These are phyloP conservation scores for Gastrolobium villosum DNA, from an alignment of 306 rosid species.

Conservation along the genomic window DNA sequence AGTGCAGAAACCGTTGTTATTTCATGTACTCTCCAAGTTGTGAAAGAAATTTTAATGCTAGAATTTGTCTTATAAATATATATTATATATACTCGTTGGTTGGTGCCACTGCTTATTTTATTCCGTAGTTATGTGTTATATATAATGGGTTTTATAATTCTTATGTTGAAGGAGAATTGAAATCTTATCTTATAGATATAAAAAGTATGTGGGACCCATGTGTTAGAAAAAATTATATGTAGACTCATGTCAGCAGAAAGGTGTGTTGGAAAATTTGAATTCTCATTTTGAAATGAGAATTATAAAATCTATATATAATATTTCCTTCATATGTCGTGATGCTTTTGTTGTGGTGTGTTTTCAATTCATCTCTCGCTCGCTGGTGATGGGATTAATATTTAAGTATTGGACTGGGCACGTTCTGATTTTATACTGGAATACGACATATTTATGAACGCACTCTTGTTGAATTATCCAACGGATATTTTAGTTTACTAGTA, in stretches of 20 bases:
- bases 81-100: background rate
- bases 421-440: slow-evolving; percentile 38
- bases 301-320: background rate
- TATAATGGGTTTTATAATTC: too few species aligned
- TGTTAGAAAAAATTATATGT: too few species aligned
- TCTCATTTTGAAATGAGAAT: too few species aligned
- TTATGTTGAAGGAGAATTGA: too few species aligned
- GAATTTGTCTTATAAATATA: slow-evolving; percentile 23
- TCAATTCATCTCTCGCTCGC: background rate
- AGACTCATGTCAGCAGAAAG: too few species aligned
- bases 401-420: slow-evolving; percentile 5
- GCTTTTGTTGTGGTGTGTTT: background rate
- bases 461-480: slow-evolving; percentile 26
- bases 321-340: background rate
- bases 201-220: too few species aligned
- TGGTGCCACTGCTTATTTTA: slow-evolving; percentile 47
- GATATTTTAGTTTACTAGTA: slow-evolving; percentile 27
- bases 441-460: slow-evolving; percentile 16
- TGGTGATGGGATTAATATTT: slow-evolving; percentile 26
- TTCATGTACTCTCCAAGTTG: slow-evolving; percentile 35
- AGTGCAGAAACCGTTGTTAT: slow-evolving; percentile 35
- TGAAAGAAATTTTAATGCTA: slow-evolving; percentile 13
- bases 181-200: too few species aligned
- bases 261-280: too few species aligned
- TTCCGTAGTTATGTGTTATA: background rate